phyloP scores from a whole-genome alignment of 1,284 basidiomycete species.

The Takashimella koratensis region DNA sequence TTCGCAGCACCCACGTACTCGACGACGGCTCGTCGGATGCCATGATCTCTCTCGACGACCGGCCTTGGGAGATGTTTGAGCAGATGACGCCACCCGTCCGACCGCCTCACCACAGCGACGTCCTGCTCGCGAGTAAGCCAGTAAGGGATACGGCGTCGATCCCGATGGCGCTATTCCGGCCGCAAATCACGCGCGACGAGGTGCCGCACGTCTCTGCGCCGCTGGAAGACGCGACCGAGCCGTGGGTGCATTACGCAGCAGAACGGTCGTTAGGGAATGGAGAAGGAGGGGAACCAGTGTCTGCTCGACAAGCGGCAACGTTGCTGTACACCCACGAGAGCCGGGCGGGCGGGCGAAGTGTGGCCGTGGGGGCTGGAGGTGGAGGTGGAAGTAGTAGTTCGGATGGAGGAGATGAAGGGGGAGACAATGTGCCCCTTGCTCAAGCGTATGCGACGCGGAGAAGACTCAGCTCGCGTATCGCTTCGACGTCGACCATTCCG shows the following conservation, averaged over 20 bases:
- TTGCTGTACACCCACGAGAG: slow-evolving; percentile 19
- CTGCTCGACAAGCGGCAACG: slow-evolving; percentile 26
- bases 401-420: neutral
- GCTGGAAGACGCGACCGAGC: neutral
- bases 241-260: slow-evolving; percentile 30
- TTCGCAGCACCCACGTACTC: slow-evolving; percentile 14
- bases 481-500: slow-evolving; percentile 47
- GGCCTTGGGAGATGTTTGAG: slow-evolving; percentile 47
- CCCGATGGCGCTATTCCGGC: slow-evolving; percentile 36
- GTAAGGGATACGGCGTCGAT: slow-evolving; percentile 38
- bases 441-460: neutral
- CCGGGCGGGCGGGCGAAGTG: neutral
- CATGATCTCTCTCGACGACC: slow-evolving; percentile 34
- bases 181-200: slow-evolving; percentile 36
- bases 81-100: slow-evolving; percentile 21
- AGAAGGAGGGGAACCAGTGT: slow-evolving; percentile 33
- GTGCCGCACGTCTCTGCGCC: slow-evolving; percentile 11
- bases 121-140: slow-evolving; percentile 27
- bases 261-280: slow-evolving; percentile 41
- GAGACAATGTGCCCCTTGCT: neutral
- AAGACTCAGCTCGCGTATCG: slow-evolving; percentile 5
- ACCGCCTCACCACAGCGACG: slow-evolving; percentile 20
- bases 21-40: slow-evolving; percentile 13
- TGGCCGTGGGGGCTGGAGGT: too few species aligned
- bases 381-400: neutral